Base-by-base conservation (phyloP, 768 basidiomycete species). In the Macrolepiota dolichaula region DNA sequence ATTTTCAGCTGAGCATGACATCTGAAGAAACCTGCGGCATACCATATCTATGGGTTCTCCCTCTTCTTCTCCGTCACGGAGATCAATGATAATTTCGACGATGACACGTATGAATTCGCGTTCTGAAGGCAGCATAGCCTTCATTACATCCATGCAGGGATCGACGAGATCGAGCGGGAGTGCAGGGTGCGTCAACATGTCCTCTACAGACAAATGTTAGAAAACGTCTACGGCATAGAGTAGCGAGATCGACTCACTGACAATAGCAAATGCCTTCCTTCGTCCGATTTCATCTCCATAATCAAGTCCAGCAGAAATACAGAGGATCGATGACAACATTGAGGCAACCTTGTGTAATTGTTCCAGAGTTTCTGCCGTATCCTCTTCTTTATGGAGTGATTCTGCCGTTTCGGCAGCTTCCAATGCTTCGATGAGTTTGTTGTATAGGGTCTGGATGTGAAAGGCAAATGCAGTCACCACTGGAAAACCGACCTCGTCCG, bases 231-330 rank as follows among this genome's bases (percentile, higher is more conserved):
- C 42, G 37, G 53, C 22, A 36, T n/a, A 19, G 17, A 37, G 60
- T 32, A 2, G 17, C 40, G 53, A 54, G 46, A 37, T 35, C 32
- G n/a, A 87, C 91, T 74, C 69, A 89, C 94, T 87, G 65, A 95
- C 87, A 29, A 98, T 87, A 47, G 86, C 82, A 69, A 94, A 95
- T 76, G 95, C 91, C 73, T 93, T 94, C 59, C 96, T 77, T 57
- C 96, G 75, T 9, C 96, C 96, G 68, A 96, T 94, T 71, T 98
- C 96, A 72, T 99, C 96, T 25, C 87, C 86, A 66, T 96, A 98
- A 72, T 98, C 96, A 44, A 94, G 76, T 64, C 88, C 88, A 32
- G 92, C 80, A 0, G 92, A 89, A 62, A 97, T 83, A 58, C 83
- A 83, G 36, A 98, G 79, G 67, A 98, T 77, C 70, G 98, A 94